A percentile compares a stretch with the other conserved stretches of the same genome.
Evolutionary conservation across 176 grass and related monocot species (phyloP).

Genomic region (Avena insularis): DNA sequence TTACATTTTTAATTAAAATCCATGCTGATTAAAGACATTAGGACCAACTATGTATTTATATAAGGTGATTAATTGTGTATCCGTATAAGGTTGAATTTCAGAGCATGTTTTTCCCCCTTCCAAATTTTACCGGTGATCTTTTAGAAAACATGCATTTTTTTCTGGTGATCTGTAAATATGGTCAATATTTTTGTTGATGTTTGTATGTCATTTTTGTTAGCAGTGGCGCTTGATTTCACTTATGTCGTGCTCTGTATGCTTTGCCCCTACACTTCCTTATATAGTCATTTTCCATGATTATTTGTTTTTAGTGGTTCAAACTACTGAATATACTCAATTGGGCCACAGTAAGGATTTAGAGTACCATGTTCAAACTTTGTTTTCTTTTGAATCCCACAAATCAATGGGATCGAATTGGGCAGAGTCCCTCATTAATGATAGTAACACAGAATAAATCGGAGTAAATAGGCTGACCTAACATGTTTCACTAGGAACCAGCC

Average conservation of each 20-base stretch:
- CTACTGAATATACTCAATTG: slow-evolving; percentile 14
- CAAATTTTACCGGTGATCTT: slow-evolving; percentile 23
- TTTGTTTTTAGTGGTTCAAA: slow-evolving; percentile 11
- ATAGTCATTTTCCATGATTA: slow-evolving; percentile 1
- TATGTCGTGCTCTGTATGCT: neutral
- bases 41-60: neutral
- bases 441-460: slow-evolving; percentile 8
- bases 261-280: neutral
- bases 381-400: slow-evolving; percentile 25
- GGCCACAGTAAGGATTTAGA: slow-evolving; percentile 17
- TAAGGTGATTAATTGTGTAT: slow-evolving; percentile 9
- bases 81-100: slow-evolving; percentile 2
- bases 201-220: neutral
- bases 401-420: neutral
- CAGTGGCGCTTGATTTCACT: neutral
- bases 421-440: neutral
- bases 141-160: neutral
- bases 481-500: neutral
- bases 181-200: slow-evolving; percentile 13
- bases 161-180: neutral
- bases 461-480: neutral
- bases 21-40: slow-evolving; percentile 4
- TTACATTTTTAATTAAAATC: slow-evolving; percentile 20
- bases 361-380: slow-evolving; percentile 16
- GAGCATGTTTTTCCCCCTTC: neutral